phyloP scores from a whole-genome alignment of 768 basidiomycete species.

The Agrocybe pediades region DNA sequence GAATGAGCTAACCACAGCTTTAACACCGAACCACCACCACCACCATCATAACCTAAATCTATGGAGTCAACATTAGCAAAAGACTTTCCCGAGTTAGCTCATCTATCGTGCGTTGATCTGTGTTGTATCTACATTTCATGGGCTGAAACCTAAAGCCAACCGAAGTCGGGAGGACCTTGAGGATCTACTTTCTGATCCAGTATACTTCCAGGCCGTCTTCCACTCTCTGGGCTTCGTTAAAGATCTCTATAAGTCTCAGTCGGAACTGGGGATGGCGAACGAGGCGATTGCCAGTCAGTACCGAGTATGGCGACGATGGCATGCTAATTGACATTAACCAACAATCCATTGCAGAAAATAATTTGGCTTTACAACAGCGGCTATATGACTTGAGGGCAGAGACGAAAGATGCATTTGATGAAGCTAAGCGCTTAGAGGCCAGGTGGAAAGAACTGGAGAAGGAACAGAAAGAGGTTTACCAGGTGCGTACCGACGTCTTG shows the following conservation, averaged over 20 bases:
- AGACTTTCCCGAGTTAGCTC: conserved; percentile 75
- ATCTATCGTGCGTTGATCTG: conserved; percentile 61
- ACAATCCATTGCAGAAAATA: conserved; percentile 54
- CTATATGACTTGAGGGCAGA: conserved; percentile 78
- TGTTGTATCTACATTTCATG: background rate
- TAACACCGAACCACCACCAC: background rate
- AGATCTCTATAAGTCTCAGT: conserved; percentile 71
- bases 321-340: conserved; percentile 2
- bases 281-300: conserved; percentile 82
- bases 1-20: background rate
- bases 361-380: conserved; percentile 72
- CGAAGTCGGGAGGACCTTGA: conserved; percentile 88
- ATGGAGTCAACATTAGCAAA: conserved; percentile 50
- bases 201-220: conserved; percentile 87
- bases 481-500: conserved; percentile 48
- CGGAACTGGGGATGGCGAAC: conserved; percentile 82
- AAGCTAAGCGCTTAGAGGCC: conserved; percentile 78
- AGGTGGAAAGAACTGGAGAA: conserved; percentile 87
- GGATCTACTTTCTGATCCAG: conserved; percentile 78
- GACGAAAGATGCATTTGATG: conserved; percentile 85
- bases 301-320: background rate
- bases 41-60: background rate
- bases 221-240: conserved; percentile 78
- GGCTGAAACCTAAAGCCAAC: background rate
- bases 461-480: conserved; percentile 88